These are phyloP conservation scores for Penicillium frequentans DNA, from an alignment of 2,329 filamentous ascomycete genomes.

Conservation along the genomic window DNA sequence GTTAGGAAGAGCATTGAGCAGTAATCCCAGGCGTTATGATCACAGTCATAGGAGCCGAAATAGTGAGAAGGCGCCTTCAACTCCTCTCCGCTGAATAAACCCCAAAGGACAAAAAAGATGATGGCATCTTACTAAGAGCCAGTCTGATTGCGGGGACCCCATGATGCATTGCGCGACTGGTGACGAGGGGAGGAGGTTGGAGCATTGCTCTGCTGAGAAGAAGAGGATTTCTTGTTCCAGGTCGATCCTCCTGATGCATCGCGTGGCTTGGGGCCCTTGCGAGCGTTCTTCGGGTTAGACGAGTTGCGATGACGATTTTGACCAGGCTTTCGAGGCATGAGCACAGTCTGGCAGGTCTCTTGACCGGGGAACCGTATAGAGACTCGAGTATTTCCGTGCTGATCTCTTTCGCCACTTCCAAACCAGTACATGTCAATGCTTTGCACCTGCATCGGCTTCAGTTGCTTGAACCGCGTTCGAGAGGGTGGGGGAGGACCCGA, in stretches of 20 bases:
- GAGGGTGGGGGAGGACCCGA: constrained; percentile 42
- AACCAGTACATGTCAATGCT: constrained; percentile 49
- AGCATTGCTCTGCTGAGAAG: constrained; percentile 18
- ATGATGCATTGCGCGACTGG: constrained; percentile 29
- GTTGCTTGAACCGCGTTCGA: constrained; percentile 45
- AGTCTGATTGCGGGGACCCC: constrained; percentile 27
- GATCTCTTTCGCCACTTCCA: constrained; percentile 38
- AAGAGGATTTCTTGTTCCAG: constrained; percentile 28
- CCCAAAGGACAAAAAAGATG: neutral
- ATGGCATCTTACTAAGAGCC: constrained; percentile 20
- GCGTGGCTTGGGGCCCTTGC: constrained; percentile 30
- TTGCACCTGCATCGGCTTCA: constrained; percentile 56
- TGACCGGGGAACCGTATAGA: constrained; percentile 52
- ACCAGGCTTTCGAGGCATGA: constrained; percentile 35
- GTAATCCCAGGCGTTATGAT: neutral
- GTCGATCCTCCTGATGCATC: constrained; percentile 17
- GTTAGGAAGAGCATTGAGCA: neutral
- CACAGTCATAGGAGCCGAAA: neutral
- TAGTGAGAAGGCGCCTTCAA: neutral
- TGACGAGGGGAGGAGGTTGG: constrained; percentile 26
- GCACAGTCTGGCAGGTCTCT: constrained; percentile 42
- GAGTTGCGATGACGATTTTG: constrained; percentile 27
- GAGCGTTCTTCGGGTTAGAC: constrained; percentile 31
- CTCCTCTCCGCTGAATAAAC: neutral
- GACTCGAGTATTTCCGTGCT: constrained; percentile 37